These are phyloP conservation scores for Bacterosira constricta DNA, from an alignment of 108 stramenopile species.

Conservation along the genomic window DNA sequence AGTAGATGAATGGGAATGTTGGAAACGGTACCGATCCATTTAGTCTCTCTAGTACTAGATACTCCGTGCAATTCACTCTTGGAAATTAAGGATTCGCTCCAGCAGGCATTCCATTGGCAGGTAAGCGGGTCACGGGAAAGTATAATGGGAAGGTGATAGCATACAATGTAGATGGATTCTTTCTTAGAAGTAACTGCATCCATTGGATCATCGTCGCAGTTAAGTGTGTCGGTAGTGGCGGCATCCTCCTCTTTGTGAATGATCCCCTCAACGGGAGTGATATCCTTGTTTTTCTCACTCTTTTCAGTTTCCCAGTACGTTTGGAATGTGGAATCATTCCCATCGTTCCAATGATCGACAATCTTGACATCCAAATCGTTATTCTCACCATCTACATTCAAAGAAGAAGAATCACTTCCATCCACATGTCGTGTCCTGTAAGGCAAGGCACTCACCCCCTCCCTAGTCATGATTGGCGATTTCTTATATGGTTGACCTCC, in stretches of 20 bases:
- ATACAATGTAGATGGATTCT: slow-evolving; percentile 87
- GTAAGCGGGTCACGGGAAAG: slow-evolving; percentile 62
- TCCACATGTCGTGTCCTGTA: slow-evolving; percentile 75
- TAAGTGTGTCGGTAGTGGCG: not conserved
- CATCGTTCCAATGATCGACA: slow-evolving; percentile 76
- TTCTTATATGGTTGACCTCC: not conserved
- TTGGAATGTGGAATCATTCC: slow-evolving; percentile 67
- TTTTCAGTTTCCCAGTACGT: slow-evolving; percentile 44
- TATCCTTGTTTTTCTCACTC: not conserved
- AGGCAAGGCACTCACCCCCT: slow-evolving; percentile 29
- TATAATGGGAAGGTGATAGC: slow-evolving; percentile 96
- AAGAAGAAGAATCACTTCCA: not conserved
- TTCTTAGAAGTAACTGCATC: slow-evolving; percentile 12
- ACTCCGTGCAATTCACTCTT: slow-evolving; percentile 85
- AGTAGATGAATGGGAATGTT: slow-evolving; percentile 51
- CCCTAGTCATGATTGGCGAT: slow-evolving; percentile 27
- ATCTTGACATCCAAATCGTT: slow-evolving; percentile 41
- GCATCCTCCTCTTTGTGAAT: slow-evolving; percentile 19
- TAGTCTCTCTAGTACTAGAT: slow-evolving; percentile 66
- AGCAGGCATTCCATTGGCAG: slow-evolving; percentile 82
- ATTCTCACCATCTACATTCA: slow-evolving; percentile 9
- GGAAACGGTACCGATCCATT: slow-evolving; percentile 95
- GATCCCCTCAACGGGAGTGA: slow-evolving; percentile 3
- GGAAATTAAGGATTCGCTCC: slow-evolving; percentile 95
- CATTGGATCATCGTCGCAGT: slow-evolving; percentile 49